Evolutionary conservation across 257 asterid genomes (phyloP).

Genomic region (Apocynum venetum): DNA sequence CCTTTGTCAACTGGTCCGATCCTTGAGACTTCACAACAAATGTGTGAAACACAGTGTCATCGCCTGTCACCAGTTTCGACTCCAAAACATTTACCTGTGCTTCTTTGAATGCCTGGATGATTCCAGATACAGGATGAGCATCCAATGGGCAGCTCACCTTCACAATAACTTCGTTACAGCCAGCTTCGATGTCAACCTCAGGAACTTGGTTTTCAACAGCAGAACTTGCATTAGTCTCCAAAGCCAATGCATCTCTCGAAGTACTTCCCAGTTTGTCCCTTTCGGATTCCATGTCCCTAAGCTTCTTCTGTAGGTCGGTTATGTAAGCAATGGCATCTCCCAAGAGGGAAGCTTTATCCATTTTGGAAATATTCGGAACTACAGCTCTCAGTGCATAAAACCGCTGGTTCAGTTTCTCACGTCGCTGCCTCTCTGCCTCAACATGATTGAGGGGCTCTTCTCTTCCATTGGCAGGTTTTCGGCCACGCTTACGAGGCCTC

Average conservation of each 20-base stretch:
- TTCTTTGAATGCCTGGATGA: slow-evolving; percentile 57
- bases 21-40: slow-evolving; percentile 72
- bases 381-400: slow-evolving; percentile 82
- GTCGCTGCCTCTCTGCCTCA: slow-evolving; percentile 82
- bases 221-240: slow-evolving; percentile 34
- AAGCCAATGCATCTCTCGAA: slow-evolving; percentile 34
- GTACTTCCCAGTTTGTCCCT: slow-evolving; percentile 38
- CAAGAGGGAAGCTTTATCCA: slow-evolving; percentile 90
- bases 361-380: slow-evolving; percentile 85
- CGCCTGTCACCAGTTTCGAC: slow-evolving; percentile 50
- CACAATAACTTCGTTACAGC: slow-evolving; percentile 43
- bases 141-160: slow-evolving; percentile 59
- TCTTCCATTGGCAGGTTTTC: slow-evolving; percentile 85
- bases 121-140: slow-evolving; percentile 61
- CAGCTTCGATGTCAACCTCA: slow-evolving; percentile 37
- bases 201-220: slow-evolving; percentile 27
- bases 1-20: slow-evolving; percentile 57
- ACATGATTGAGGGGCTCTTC: slow-evolving; percentile 90
- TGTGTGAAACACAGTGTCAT: slow-evolving; percentile 62
- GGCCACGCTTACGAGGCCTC: slow-evolving; percentile 83
- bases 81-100: slow-evolving; percentile 55
- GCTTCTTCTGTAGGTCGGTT: slow-evolving; percentile 77
- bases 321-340: slow-evolving; percentile 95
- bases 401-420: slow-evolving; percentile 85
- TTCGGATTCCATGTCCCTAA: slow-evolving; percentile 66